Percentiles rank a stretch among this genome's conserved stretches.
phyloP scores from a whole-genome alignment of 768 basidiomycete genomes.

The Leccinum sublutescens region DNA sequence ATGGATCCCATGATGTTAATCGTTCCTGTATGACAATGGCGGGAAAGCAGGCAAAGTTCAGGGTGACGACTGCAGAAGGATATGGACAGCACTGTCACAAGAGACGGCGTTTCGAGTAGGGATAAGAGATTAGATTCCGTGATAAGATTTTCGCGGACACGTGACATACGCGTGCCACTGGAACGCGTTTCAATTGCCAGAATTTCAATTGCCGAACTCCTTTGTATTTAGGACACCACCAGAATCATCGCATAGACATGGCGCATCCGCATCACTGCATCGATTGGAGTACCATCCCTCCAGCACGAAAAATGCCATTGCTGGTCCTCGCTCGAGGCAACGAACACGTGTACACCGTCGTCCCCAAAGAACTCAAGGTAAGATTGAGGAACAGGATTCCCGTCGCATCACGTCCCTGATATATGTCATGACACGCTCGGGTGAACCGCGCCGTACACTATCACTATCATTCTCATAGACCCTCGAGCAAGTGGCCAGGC shows the following conservation, averaged over 20 bases:
- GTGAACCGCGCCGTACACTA: not conserved
- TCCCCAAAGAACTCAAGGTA: constrained; percentile 21
- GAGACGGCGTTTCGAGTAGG: not conserved
- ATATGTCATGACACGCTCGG: not conserved
- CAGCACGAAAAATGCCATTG: constrained; percentile 19
- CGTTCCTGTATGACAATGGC: not conserved
- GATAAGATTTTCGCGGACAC: constrained; percentile 1
- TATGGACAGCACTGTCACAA: not conserved
- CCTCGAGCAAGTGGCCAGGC: constrained; percentile 14
- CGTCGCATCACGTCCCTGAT: not conserved
- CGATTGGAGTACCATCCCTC: constrained; percentile 23
- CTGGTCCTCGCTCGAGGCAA: constrained; percentile 19
- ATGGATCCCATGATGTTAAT: not conserved
- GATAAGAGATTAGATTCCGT: not conserved
- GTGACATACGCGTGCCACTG: constrained; percentile 8
- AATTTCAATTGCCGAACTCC: not conserved
- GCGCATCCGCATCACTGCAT: constrained; percentile 28
- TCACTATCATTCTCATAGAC: constrained; percentile 3
- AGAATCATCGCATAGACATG: constrained; percentile 7
- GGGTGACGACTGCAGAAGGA: not conserved
- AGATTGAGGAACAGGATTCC: not conserved
- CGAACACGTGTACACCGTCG: constrained; percentile 17
- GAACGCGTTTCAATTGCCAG: constrained; percentile 2
- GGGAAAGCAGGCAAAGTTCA: not conserved
- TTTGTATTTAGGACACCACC: not conserved